Evolutionary conservation across 768 basidiomycete genomes (phyloP).

Genomic region (Boletus pseudopeckii): DNA sequence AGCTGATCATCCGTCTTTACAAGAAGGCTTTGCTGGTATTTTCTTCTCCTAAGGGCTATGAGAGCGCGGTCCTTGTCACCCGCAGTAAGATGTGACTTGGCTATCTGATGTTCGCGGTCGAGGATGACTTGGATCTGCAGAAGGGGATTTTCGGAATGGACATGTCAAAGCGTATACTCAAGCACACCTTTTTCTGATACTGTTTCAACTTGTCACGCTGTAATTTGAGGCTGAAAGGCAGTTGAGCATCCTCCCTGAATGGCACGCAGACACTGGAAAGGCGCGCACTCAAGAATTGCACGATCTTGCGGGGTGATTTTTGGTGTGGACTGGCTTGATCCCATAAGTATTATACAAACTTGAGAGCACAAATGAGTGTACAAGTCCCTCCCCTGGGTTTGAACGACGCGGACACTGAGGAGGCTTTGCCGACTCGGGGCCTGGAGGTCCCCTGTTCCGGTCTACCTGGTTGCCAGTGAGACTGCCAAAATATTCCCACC

Average conservation of each 20-base stretch:
- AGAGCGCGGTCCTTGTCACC: constrained; percentile 88
- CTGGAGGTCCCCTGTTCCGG: neutral
- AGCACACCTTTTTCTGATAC: constrained; percentile 86
- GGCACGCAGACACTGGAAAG: constrained; percentile 11
- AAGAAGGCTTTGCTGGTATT: constrained; percentile 89
- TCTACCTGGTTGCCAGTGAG: neutral
- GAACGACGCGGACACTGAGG: neutral
- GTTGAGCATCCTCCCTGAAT: constrained; percentile 17
- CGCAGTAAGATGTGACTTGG: constrained; percentile 71
- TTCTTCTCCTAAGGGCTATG: constrained; percentile 82
- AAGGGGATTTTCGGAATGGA: neutral
- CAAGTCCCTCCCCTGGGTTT: constrained; percentile 2
- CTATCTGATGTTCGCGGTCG: constrained; percentile 86
- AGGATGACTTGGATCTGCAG: constrained; percentile 80
- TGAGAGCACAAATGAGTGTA: neutral
- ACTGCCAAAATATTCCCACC: constrained; percentile 16
- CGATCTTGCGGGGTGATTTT: constrained; percentile 93
- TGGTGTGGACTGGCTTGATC: constrained; percentile 67
- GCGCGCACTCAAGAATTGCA: constrained; percentile 89
- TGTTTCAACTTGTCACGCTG: constrained; percentile 95
- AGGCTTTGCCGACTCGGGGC: neutral
- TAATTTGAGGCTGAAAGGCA: constrained; percentile 71
- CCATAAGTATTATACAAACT: constrained; percentile 43
- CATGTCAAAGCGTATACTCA: neutral
- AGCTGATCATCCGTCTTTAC: constrained; percentile 87